phyloP scores from a whole-genome alignment of 2,329 filamentous ascomycete genomes.

The Fusarium agapanthi region DNA sequence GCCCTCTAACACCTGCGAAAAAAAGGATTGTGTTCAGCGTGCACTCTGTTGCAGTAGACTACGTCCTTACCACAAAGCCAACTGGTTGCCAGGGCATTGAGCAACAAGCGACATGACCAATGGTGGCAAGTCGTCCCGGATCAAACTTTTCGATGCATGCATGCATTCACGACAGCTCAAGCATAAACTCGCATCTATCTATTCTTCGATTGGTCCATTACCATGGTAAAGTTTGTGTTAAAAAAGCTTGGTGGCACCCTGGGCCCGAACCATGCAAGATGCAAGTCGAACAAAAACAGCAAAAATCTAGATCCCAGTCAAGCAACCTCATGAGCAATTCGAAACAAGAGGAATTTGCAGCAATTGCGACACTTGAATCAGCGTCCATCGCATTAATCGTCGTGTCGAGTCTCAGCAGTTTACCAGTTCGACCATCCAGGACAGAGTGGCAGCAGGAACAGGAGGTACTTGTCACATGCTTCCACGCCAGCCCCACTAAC shows the following conservation, averaged over 20 bases:
- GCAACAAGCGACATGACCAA: not conserved
- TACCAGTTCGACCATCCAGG: not conserved
- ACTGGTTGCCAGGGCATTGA: not conserved
- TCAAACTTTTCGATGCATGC: not conserved
- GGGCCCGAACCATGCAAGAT: too few relatives aligned
- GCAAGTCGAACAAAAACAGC: not conserved
- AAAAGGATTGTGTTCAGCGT: fast-evolving
- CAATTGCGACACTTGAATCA: not conserved
- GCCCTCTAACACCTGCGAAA: not conserved
- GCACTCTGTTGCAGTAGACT: fast-evolving
- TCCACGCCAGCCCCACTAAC: not conserved
- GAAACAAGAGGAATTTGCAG: fast-evolving
- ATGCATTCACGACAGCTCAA: not conserved
- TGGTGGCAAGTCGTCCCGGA: not conserved
- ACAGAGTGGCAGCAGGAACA: not conserved
- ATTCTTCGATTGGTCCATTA: fast-evolving
- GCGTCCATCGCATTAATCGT: too few relatives aligned
- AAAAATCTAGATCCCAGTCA: fast-evolving
- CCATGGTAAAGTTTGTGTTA: not conserved
- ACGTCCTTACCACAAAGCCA: fast-evolving
- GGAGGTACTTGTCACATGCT: not conserved
- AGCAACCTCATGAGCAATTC: fast-evolving
- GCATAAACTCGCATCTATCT: not conserved
- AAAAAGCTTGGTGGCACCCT: not conserved
- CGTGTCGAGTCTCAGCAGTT: not conserved